A percentile compares a stretch with the other conserved stretches of the same genome.
Conservation (phyloP, 371 early-diverging fungal species). For the Smittium culicis region DNA sequence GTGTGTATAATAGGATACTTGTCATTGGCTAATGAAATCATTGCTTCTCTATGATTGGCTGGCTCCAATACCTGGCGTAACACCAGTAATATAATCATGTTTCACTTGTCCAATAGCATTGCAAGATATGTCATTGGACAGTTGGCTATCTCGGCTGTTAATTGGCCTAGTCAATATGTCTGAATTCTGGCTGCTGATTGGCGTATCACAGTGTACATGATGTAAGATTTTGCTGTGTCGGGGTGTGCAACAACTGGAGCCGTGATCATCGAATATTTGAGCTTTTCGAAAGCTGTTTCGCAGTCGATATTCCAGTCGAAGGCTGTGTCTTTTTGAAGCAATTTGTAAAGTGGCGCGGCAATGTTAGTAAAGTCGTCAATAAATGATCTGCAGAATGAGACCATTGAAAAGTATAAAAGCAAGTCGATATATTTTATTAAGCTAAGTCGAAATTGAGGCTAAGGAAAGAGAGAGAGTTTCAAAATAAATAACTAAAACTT, state of each 20-base stretch:
- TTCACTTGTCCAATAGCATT: not conserved
- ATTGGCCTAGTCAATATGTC: not conserved
- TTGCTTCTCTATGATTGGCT: too few relatives aligned
- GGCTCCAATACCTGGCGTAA: too few relatives aligned
- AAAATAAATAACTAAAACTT: too few relatives aligned
- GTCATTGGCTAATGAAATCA: not conserved
- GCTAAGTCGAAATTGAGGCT: too few relatives aligned
- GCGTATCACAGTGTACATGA: conserved; percentile 39
- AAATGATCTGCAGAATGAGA: conserved; percentile 26
- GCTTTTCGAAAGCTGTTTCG: not conserved
- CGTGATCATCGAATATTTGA: conserved; percentile 4
- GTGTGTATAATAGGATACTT: not conserved
- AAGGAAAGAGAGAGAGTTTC: too few relatives aligned
- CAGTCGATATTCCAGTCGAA: conserved; percentile 5
- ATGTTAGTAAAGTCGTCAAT: conserved; percentile 16
- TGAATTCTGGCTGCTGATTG: conserved; percentile 11
- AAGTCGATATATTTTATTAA: too few relatives aligned
- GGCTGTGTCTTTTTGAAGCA: conserved; percentile 7
- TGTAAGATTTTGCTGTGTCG: conserved; percentile 12
- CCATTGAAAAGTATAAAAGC: too few relatives aligned
- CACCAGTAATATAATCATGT: not conserved
- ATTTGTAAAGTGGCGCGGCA: conserved; percentile 19
- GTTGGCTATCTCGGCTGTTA: not conserved
- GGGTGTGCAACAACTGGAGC: conserved; percentile 8
- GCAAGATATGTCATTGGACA: not conserved